These are phyloP conservation scores for Trichoderma oligosporum DNA, from an alignment of 2,329 filamentous ascomycete species.

Conservation along the genomic window DNA sequence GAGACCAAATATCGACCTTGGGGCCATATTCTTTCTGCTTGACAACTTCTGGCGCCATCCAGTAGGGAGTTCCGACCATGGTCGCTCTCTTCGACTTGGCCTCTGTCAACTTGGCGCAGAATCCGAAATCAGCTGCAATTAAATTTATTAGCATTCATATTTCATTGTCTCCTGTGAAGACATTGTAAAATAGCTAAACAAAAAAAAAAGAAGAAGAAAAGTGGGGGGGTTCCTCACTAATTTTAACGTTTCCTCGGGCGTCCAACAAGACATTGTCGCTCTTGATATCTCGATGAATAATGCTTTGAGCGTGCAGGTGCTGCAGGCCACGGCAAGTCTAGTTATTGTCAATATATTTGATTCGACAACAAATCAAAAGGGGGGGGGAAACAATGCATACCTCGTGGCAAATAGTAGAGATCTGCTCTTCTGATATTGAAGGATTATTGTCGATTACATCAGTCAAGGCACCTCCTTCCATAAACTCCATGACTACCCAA, in stretches of 20 bases:
- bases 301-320: slow-evolving; percentile 91
- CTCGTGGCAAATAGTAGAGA: slow-evolving; percentile 94
- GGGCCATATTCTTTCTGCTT: slow-evolving; percentile 99
- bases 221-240: slow-evolving; percentile 62
- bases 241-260: slow-evolving; percentile 93
- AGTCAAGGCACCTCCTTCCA: slow-evolving; percentile 96
- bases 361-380: no score
- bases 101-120: slow-evolving; percentile 97
- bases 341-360: not conserved
- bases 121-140: slow-evolving; percentile 96
- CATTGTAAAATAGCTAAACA: no score
- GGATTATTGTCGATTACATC: slow-evolving; percentile 99
- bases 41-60: slow-evolving; percentile 99
- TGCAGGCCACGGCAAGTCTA: slow-evolving; percentile 94
- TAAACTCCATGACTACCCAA: slow-evolving; percentile 99
- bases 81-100: slow-evolving; percentile 95
- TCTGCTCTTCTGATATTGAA: slow-evolving; percentile 91
- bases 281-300: slow-evolving; percentile 99
- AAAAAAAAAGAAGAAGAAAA: not conserved
- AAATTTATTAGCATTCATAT: slow-evolving; percentile 30
- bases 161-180: not conserved
- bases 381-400: slow-evolving; percentile 47
- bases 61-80: slow-evolving; percentile 99
- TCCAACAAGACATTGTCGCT: slow-evolving; percentile 96
- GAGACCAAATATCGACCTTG: slow-evolving; percentile 98